Conservation (phyloP, 257 asterid species). For the Solanum corneliomulleri region DNA sequence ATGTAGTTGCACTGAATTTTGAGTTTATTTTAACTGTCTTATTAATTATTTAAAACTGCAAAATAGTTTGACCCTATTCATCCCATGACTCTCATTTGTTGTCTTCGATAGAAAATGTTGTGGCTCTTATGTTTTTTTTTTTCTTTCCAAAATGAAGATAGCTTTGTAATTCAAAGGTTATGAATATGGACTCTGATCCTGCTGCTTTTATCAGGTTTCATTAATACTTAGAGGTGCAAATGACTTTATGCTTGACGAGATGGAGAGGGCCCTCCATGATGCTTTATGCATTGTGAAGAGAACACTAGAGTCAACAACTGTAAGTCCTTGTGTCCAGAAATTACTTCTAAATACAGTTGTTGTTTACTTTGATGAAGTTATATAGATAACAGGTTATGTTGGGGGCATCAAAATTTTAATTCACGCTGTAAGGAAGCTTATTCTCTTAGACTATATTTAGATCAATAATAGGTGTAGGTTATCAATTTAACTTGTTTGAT, state of each 20-base stretch:
- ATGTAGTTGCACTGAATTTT: conserved; percentile 4
- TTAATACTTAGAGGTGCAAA: conserved; percentile 90
- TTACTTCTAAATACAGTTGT: neutral
- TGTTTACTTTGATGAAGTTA: neutral
- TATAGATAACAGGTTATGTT: neutral
- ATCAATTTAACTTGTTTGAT: neutral
- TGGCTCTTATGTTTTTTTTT: neutral
- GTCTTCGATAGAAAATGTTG: neutral
- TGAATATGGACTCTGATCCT: neutral
- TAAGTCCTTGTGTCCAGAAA: conserved; percentile 14
- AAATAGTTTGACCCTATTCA: neutral
- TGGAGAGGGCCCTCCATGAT: conserved; percentile 97
- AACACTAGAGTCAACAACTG: conserved; percentile 83
- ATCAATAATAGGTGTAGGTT: neutral
- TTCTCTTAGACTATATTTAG: neutral
- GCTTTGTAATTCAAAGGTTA: neutral
- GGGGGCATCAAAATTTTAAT: neutral
- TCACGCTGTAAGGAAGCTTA: neutral
- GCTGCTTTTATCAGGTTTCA: conserved; percentile 45
- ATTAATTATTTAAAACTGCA: neutral
- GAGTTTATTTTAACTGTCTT: neutral
- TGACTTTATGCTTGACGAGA: conserved; percentile 92
- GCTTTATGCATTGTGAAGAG: conserved; percentile 86
- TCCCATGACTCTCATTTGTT: neutral
- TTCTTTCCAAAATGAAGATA: neutral